Conservation (phyloP, 305 asterid genomes). For the Withania somnifera region DNA sequence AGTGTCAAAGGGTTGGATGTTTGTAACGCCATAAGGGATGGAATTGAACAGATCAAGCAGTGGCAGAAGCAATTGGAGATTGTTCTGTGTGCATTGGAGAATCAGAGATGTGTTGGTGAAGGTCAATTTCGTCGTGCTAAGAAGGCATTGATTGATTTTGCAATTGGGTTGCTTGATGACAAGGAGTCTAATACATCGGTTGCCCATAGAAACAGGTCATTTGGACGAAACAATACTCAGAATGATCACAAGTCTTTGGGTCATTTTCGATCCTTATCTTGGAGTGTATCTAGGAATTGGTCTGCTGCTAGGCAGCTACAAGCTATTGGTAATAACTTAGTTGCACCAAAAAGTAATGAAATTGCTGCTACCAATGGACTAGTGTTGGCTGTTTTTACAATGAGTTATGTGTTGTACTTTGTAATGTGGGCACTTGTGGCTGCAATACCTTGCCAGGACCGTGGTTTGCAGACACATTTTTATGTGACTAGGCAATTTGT, state of each 20-base stretch:
- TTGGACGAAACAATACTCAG: constrained; percentile 43
- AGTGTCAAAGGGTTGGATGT: constrained; percentile 75
- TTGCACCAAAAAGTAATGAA: constrained; percentile 45
- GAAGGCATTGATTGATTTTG: constrained; percentile 62
- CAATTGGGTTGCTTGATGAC: constrained; percentile 70
- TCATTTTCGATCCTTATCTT: constrained; percentile 65
- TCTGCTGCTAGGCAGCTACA: constrained; percentile 80
- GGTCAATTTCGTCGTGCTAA: constrained; percentile 87
- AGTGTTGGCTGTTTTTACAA: constrained; percentile 51
- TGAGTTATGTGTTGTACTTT: constrained; percentile 67
- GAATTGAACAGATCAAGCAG: constrained; percentile 71
- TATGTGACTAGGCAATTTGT: constrained; percentile 30
- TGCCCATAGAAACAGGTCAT: constrained; percentile 58
- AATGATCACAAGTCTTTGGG: constrained; percentile 35
- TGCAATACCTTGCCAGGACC: constrained; percentile 91
- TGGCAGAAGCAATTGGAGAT: constrained; percentile 84
- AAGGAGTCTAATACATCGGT: constrained; percentile 29
- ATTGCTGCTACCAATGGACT: constrained; percentile 47
- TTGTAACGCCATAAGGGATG: constrained; percentile 85
- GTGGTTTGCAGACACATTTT: constrained; percentile 71
- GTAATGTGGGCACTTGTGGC: constrained; percentile 96
- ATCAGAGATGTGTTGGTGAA: constrained; percentile 54
- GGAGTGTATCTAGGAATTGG: constrained; percentile 91
- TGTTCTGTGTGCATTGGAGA: constrained; percentile 52
- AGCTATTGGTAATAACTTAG: constrained; percentile 59